Conservation (phyloP, 495 filamentous ascomycete species). For the Cladorrhinum samala region DNA sequence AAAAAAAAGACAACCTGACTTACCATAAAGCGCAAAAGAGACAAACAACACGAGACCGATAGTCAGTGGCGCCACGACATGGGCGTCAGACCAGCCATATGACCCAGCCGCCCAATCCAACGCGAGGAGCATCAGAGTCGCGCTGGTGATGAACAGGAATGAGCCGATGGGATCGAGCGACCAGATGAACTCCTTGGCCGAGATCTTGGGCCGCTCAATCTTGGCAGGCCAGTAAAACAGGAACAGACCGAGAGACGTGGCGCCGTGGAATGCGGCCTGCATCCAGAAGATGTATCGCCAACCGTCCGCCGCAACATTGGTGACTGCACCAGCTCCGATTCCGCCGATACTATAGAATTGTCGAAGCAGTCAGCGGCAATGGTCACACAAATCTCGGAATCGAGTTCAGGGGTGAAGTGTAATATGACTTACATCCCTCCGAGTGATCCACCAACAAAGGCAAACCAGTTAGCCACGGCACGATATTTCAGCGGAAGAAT, state of each 20-base stretch:
- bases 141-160: slow-evolving; percentile 40
- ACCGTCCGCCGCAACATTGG: slow-evolving; percentile 37
- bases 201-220: slow-evolving; percentile 37
- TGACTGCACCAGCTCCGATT: slow-evolving; percentile 47
- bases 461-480: slow-evolving; percentile 47
- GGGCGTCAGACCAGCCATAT: slow-evolving; percentile 42
- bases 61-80: slow-evolving; percentile 44
- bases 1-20: no score
- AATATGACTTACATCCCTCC: slow-evolving; percentile 40
- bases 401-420: not conserved
- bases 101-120: slow-evolving; percentile 49
- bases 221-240: slow-evolving; percentile 46
- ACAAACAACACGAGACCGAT: slow-evolving; percentile 41
- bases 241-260: slow-evolving; percentile 41
- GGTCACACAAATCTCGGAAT: no score
- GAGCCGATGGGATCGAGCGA: slow-evolving; percentile 50
- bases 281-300: slow-evolving; percentile 57
- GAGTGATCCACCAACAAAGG: slow-evolving; percentile 41
- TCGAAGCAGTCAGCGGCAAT: not conserved
- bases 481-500: slow-evolving; percentile 50
- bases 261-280: slow-evolving; percentile 47
- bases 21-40: slow-evolving; percentile 42
- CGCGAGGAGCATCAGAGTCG: slow-evolving; percentile 45
- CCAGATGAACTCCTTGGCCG: slow-evolving; percentile 40
- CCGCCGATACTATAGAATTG: slow-evolving; percentile 30